phyloP scores from a whole-genome alignment of 2,329 filamentous ascomycete species.

The Aspergillus neoniger region DNA sequence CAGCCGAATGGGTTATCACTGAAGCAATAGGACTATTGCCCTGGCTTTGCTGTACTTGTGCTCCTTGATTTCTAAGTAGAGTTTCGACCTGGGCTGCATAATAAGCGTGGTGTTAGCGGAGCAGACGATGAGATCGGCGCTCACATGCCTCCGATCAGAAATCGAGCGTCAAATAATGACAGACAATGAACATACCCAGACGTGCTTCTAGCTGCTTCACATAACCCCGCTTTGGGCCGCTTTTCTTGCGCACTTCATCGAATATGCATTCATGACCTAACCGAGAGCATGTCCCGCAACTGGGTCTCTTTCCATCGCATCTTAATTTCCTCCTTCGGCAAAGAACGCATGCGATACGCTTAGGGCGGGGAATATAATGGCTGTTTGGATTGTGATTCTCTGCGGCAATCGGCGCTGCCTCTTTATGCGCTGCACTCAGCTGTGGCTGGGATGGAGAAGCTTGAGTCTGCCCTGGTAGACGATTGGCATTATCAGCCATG shows the following conservation, averaged over 20 bases:
- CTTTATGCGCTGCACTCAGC: slow-evolving; percentile 16
- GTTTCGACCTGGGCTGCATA: slow-evolving; percentile 85
- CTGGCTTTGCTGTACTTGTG: slow-evolving; percentile 34
- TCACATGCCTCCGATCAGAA: neutral
- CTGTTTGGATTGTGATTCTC: slow-evolving; percentile 46
- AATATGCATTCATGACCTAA: slow-evolving; percentile 85
- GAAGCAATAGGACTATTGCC: slow-evolving; percentile 24
- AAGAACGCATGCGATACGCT: slow-evolving; percentile 91
- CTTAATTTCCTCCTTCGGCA: slow-evolving; percentile 90
- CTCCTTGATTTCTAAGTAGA: slow-evolving; percentile 77
- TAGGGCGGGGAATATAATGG: slow-evolving; percentile 73
- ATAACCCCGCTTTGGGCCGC: slow-evolving; percentile 90
- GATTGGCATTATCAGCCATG: slow-evolving; percentile 59
- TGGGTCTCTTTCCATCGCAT: slow-evolving; percentile 82
- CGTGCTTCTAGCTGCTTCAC: slow-evolving; percentile 92
- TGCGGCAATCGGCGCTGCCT: slow-evolving; percentile 32
- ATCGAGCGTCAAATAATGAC: neutral
- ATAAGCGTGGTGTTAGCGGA: slow-evolving; percentile 15
- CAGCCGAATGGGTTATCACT: slow-evolving; percentile 33
- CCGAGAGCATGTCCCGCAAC: slow-evolving; percentile 85
- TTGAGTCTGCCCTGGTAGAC: slow-evolving; percentile 51
- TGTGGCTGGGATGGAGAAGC: slow-evolving; percentile 29
- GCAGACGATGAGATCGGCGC: neutral
- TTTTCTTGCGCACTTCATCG: slow-evolving; percentile 90
- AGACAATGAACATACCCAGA: slow-evolving; percentile 65